Base-by-base conservation (phyloP, 2,329 filamentous ascomycete genomes). In the Cladobotryum protrusum region DNA sequence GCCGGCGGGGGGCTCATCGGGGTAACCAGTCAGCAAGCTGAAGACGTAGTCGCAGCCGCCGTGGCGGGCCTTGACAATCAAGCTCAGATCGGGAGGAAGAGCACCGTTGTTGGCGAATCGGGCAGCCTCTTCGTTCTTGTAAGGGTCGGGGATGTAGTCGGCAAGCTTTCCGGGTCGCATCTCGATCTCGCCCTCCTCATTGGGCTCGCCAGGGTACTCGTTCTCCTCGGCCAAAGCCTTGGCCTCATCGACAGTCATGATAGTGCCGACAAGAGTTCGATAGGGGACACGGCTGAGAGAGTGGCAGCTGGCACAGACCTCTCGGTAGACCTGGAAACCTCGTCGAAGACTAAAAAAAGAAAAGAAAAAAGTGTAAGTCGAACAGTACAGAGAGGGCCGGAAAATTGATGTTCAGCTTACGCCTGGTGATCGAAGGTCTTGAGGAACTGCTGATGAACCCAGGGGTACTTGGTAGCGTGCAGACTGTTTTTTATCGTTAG, bases 11-110 rank as follows among this genome's bases (percentile, higher is more conserved):
- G 89, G 81, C 75, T 99, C 93, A 61, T 99, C 93, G 54, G 93
- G 93, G 74, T 99, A 99, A 62, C 93, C 93, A 50, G 93, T 99
- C 67, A 99, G 77, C 71, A 99, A 80, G 71, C 78, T 89, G 83
- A 97, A 99, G 76, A 99, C 89, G 81, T 99, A 99, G 77, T 99
- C 80, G 82, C 89, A 95, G 70, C 93, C 93, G 68, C 92, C 93
- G 79, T 99, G 93, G 64, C 93, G 87, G 63, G 83, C 93, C 85
- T 99, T 99, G 78, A 95, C 81, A 62, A 99, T 97, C 77, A 99
- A 80, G 70, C 86, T 92, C 75, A 99, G 85, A 85, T 99, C 93
- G 54, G 93, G 93, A 60, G 93, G 93, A 50, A 97, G 82, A 67
- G 93, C 93, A 81, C 93, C 93, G 71, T 95, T 95, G 83, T 99